A percentile compares a stretch with the other conserved stretches of the same genome.
Evolutionary conservation across 2,329 filamentous ascomycete species (phyloP).

Genomic region (Aspergillus sp.): DNA sequence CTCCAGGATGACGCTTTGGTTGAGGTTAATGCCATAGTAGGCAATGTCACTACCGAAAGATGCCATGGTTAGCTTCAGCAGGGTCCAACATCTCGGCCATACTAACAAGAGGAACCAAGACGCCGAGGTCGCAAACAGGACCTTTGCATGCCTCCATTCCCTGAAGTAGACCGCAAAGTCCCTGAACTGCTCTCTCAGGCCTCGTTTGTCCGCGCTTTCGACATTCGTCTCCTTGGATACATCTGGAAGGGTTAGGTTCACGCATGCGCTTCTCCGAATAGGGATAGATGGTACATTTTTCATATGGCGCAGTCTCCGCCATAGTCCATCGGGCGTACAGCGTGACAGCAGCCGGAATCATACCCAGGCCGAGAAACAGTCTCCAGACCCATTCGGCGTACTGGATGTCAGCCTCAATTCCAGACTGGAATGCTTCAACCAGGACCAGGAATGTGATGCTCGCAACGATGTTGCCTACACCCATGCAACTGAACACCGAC

Average conservation of each 20-base stretch:
- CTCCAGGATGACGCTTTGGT: constrained; percentile 2
- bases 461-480: constrained; percentile 22
- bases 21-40: constrained; percentile 4
- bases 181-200: not conserved
- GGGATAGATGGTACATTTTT: not conserved
- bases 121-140: not conserved
- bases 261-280: no score
- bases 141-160: constrained; percentile 2
- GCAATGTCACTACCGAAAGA: not conserved
- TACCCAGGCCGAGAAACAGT: not conserved
- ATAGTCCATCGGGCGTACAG: not conserved
- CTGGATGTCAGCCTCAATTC: not conserved
- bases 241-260: not conserved
- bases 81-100: no score
- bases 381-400: constrained; percentile 1
- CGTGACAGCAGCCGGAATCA: not conserved
- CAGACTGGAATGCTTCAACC: constrained; percentile 17
- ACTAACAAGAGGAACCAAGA: constrained; percentile 4
- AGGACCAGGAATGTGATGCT: constrained; percentile 22
- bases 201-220: not conserved
- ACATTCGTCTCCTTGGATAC: not conserved
- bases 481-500: constrained; percentile 23
- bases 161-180: not conserved
- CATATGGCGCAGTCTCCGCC: not conserved
- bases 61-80: no score